These are phyloP conservation scores for Agrocybe praecox DNA, from an alignment of 768 basidiomycete species.

Conservation along the genomic window DNA sequence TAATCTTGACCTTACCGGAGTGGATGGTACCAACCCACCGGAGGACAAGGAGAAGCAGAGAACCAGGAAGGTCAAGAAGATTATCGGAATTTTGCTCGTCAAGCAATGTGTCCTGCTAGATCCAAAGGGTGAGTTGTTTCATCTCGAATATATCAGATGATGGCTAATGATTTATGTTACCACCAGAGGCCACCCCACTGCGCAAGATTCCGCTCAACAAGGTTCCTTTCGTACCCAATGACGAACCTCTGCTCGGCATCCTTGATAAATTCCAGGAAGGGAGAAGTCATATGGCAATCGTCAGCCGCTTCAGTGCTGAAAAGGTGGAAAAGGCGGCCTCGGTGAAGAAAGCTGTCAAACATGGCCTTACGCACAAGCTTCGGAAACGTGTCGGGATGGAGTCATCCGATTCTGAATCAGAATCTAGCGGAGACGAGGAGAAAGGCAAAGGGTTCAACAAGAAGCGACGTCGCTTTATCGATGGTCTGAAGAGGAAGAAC, in stretches of 20 bases:
- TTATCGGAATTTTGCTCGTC: conserved; percentile 84
- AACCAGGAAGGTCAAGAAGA: conserved; percentile 70
- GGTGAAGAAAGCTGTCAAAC: conserved; percentile 83
- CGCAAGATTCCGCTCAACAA: conserved; percentile 85
- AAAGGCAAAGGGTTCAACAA: conserved; percentile 21
- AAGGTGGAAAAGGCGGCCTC: conserved; percentile 64
- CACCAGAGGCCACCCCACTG: conserved; percentile 77
- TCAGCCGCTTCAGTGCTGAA: conserved; percentile 73
- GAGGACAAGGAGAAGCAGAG: conserved; percentile 22
- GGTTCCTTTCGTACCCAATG: conserved; percentile 84
- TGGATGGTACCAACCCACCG: conserved; percentile 7
- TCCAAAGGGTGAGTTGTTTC: conserved; percentile 59
- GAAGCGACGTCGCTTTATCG: conserved; percentile 13
- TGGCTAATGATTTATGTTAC: neutral
- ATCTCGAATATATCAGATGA: neutral
- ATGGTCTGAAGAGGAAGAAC: conserved; percentile 19
- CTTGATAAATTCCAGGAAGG: conserved; percentile 91
- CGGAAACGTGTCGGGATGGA: conserved; percentile 76
- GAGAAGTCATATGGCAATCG: conserved; percentile 90
- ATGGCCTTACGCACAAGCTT: conserved; percentile 76
- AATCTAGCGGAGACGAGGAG: conserved; percentile 33
- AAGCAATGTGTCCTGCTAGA: conserved; percentile 90
- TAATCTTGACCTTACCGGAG: conserved; percentile 1
- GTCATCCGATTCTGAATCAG: conserved; percentile 56
- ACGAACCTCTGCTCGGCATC: conserved; percentile 83